These are phyloP conservation scores for Scheffersomyces stipitis DNA, from an alignment of 805 yeast genomes.

Conservation along the genomic window DNA sequence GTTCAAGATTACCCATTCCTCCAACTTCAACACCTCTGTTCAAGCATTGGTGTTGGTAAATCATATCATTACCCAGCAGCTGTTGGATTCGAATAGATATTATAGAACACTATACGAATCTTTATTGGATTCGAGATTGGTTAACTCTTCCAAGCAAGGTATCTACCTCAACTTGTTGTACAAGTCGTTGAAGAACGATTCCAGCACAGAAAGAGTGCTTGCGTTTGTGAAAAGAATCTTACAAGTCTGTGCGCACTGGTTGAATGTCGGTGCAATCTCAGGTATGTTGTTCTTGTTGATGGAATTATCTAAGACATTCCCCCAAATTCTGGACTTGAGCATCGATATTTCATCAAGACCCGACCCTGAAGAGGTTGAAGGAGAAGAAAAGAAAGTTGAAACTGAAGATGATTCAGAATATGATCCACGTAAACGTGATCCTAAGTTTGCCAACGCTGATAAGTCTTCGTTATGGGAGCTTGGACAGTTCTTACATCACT, in stretches of 20 bases:
- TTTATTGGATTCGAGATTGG: constrained; percentile 77
- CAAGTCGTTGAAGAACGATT: constrained; percentile 77
- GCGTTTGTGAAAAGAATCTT: constrained; percentile 90
- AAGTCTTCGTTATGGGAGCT: constrained; percentile 87
- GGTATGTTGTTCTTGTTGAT: constrained; percentile 77
- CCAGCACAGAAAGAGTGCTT: constrained; percentile 60
- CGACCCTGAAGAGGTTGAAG: constrained; percentile 34
- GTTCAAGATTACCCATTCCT: constrained; percentile 87
- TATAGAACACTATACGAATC: constrained; percentile 89
- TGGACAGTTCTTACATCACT: constrained; percentile 69
- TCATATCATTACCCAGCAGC: constrained; percentile 69
- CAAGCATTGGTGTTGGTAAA: constrained; percentile 87
- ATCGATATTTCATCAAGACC: constrained; percentile 48
- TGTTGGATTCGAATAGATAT: constrained; percentile 62
- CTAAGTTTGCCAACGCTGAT: constrained; percentile 85
- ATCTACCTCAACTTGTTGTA: constrained; percentile 83
- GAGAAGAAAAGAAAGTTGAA: constrained; percentile 14
- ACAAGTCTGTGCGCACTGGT: constrained; percentile 83
- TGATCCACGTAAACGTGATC: constrained; percentile 90
- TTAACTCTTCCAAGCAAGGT: constrained; percentile 88
- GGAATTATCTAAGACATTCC: constrained; percentile 63
- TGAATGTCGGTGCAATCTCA: constrained; percentile 81
- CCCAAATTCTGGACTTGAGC: constrained; percentile 66
- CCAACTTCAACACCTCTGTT: constrained; percentile 90
- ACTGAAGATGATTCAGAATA: constrained; percentile 36